phyloP scores from a whole-genome alignment of 148 eudicot genomes.

The Hydrangea macrophylla region DNA sequence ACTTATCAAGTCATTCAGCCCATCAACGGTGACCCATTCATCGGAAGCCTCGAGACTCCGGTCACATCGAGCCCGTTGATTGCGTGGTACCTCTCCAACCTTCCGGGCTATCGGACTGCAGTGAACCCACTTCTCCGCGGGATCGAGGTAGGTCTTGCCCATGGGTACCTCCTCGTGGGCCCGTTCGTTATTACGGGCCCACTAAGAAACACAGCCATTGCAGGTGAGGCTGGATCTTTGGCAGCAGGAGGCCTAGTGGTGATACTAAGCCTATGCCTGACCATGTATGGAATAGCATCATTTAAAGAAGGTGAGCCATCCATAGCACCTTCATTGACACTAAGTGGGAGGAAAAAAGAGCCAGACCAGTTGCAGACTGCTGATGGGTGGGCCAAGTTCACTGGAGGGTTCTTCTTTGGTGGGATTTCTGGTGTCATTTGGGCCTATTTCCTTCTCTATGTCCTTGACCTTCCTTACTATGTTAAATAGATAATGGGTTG shows the following conservation, averaged over 20 bases:
- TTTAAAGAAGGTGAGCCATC: constrained; percentile 95
- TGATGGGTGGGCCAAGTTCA: constrained; percentile 97
- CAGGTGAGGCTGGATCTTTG: constrained; percentile 84
- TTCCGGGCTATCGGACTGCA: constrained; percentile 94
- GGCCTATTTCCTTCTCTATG: constrained; percentile 93
- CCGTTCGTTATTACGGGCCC: constrained; percentile 93
- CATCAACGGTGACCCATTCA: constrained; percentile 94
- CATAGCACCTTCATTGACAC: constrained; percentile 74
- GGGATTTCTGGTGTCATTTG: constrained; percentile 89
- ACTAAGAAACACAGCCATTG: constrained; percentile 69
- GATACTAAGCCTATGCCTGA: constrained; percentile 83
- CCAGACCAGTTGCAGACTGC: constrained; percentile 96
- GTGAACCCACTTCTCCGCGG: constrained; percentile 95
- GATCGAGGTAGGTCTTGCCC: constrained; percentile 89
- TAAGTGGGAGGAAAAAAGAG: constrained; percentile 87
- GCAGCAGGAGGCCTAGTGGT: constrained; percentile 86
- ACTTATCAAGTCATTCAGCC: constrained; percentile 94
- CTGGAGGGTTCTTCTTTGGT: constrained; percentile 98
- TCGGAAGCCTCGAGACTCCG: constrained; percentile 93
- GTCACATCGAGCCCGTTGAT: constrained; percentile 96
- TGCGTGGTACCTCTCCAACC: constrained; percentile 98
- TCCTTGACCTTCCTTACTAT: constrained; percentile 88
- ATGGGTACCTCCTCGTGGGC: constrained; percentile 78
- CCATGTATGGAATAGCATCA: constrained; percentile 85
- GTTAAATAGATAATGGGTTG: constrained; percentile 56